Base-by-base conservation (phyloP, 2,329 filamentous ascomycete species). In the Cercospora sojina region DNA sequence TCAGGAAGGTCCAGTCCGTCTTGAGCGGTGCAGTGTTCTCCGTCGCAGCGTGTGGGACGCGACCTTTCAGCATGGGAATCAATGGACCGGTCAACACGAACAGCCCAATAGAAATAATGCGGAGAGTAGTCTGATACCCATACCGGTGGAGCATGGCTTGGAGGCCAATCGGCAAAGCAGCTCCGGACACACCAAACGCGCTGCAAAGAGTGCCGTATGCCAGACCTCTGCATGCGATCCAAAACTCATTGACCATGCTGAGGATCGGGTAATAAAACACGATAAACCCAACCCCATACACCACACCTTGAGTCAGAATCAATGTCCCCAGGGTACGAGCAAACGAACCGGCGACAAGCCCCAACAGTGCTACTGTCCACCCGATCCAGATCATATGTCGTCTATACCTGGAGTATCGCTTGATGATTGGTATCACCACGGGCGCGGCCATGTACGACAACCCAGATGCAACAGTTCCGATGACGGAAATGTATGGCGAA, bases 401-500 rank as follows among this genome's bases (percentile, higher is more conserved):
- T 78, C 83, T 70, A 77, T 84, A 67, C 79, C 74, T 57, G 76
- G 80, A 67, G 64, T 71, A 78, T 2, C 72, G 71, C 41, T 72
- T 73, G 27, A 83, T 80, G 31, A 84, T 60, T 31, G 78, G 78
- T 72, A 86, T 83, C 49, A 83, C 77, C 4, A 87, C 64, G 0
- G 85, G 83, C 9, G 80, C 79, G 18, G 81, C 80, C 18, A 88
- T 78, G 71, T 88, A 88, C 79, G 87, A 68, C 70, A 67, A 75
- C 82, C 85, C 85, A 85, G 74, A 85, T 3, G 87, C 82, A 64
- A 84, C 86, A 1, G 88, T 91, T 0, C 89, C 89, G 62, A 91
- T 87, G 13, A 87, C 80, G 31, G 88, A 83, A 59, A 90, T 86
- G 29, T 82, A 80, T 0, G 83, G 74, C 8, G 75, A 82, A 2